phyloP scores from a whole-genome alignment of 106 monocot genomes.

The Dendrobium catenatum region DNA sequence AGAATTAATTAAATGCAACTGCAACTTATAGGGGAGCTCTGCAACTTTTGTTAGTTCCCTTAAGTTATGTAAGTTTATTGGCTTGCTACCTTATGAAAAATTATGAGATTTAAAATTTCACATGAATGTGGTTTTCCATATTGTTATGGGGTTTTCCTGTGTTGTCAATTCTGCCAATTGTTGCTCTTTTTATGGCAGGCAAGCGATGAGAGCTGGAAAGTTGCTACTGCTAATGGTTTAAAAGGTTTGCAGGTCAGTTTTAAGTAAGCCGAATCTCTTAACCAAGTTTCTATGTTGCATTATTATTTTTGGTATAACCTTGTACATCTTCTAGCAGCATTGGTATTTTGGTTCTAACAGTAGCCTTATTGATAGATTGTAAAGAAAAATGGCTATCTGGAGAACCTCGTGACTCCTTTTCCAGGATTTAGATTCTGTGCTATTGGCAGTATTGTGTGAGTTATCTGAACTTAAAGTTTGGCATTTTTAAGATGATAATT shows the following conservation, averaged over 20 bases:
- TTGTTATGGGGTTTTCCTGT: background rate
- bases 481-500: background rate
- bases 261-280: background rate
- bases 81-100: too few relatives aligned
- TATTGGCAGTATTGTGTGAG: conserved; percentile 58
- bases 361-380: conserved; percentile 35
- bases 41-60: too few relatives aligned
- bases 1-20: too few relatives aligned
- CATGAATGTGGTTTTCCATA: background rate
- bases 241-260: conserved; percentile 68
- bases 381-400: conserved; percentile 50
- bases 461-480: background rate
- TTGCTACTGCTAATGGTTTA: conserved; percentile 44
- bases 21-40: too few relatives aligned
- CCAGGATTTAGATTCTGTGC: conserved; percentile 43
- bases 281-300: background rate
- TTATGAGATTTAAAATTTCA: background rate
- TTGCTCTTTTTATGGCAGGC: conserved; percentile 16
- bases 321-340: background rate
- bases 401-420: conserved; percentile 41
- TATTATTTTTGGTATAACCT: background rate
- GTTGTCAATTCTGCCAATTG: background rate
- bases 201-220: conserved; percentile 39
- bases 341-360: background rate
- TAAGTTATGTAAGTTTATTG: background rate